These are phyloP conservation scores for Microsporum ferrugineum DNA, from an alignment of 2,329 filamentous ascomycete species.

Conservation along the genomic window DNA sequence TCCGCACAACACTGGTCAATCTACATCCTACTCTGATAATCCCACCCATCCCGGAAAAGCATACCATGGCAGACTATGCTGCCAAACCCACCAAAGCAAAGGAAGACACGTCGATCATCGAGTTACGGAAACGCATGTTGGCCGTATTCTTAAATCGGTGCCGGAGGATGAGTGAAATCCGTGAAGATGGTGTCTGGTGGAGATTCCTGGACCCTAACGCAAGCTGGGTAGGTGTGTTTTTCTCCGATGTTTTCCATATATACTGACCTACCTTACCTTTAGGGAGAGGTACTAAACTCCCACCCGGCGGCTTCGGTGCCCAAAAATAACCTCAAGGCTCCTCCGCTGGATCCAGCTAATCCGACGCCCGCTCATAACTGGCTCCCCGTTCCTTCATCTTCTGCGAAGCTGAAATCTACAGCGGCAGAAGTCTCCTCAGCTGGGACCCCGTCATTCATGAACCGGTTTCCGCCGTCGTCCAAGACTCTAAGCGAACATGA, in stretches of 20 bases:
- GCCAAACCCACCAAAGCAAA: slow-evolving; percentile 97
- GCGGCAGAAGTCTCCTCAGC: slow-evolving; percentile 13
- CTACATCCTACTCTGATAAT: slow-evolving; percentile 92
- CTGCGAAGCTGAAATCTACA: slow-evolving; percentile 62
- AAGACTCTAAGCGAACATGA: slow-evolving; percentile 74
- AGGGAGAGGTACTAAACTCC: slow-evolving; percentile 92
- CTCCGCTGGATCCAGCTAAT: slow-evolving; percentile 90
- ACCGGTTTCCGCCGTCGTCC: slow-evolving; percentile 64
- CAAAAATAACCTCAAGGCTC: slow-evolving; percentile 86
- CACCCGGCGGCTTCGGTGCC: slow-evolving; percentile 84
- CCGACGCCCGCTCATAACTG: slow-evolving; percentile 76
- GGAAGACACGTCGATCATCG: slow-evolving; percentile 93
- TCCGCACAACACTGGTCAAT: slow-evolving; percentile 76
- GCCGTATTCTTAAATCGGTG: slow-evolving; percentile 92
- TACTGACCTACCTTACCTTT: slow-evolving; percentile 1
- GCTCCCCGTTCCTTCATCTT: slow-evolving; percentile 73
- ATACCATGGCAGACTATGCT: slow-evolving; percentile 96
- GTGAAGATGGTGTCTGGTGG: slow-evolving; percentile 94
- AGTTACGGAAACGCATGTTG: slow-evolving; percentile 91
- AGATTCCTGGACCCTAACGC: slow-evolving; percentile 94
- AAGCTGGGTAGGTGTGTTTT: slow-evolving; percentile 65
- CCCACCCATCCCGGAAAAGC: slow-evolving; percentile 95
- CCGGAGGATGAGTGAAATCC: slow-evolving; percentile 79
- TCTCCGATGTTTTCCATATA: neutral
- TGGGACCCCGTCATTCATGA: slow-evolving; percentile 54